A percentile compares a stretch with the other conserved stretches of the same genome.
These are phyloP conservation scores for Monilinia fructicola DNA, from an alignment of 2,329 filamentous ascomycete genomes.

Conservation along the genomic window DNA sequence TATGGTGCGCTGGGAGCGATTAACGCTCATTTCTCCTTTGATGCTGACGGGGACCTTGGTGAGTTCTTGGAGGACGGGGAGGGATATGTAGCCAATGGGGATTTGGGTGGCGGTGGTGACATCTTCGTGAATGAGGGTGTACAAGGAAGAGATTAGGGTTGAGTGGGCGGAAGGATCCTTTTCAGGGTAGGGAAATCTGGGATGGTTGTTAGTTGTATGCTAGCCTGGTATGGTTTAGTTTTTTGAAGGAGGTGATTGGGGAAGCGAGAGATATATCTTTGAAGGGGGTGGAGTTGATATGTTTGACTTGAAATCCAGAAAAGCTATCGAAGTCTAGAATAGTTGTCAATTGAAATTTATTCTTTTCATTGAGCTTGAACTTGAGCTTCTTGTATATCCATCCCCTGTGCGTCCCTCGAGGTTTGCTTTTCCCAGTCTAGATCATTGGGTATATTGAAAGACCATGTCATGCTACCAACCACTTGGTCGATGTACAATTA, in stretches of 20 bases:
- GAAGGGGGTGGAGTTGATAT: neutral
- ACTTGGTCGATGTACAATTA: neutral
- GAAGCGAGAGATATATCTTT: neutral
- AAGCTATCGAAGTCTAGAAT: neutral
- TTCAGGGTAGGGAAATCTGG: constrained; percentile 75
- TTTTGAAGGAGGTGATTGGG: no score
- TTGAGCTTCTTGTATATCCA: neutral
- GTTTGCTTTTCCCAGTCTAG: no score
- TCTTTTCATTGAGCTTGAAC: no score
- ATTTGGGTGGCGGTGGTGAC: constrained; percentile 54
- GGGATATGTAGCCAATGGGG: constrained; percentile 62
- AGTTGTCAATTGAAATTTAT: neutral
- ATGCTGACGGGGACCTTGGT: constrained; percentile 49
- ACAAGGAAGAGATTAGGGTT: constrained; percentile 59
- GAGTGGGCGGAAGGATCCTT: constrained; percentile 57
- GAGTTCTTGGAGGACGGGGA: constrained; percentile 52
- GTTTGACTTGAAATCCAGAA: neutral
- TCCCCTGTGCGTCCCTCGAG: no score
- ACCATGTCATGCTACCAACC: neutral
- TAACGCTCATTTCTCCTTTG: constrained; percentile 60
- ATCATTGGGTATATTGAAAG: neutral
- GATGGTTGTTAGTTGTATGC: constrained; percentile 19
- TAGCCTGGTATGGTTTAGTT: neutral
- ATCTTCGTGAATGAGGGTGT: constrained; percentile 60
- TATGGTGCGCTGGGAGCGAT: constrained; percentile 60